Conservation (phyloP, 768 basidiomycete species). For the Boletus fagicola region DNA sequence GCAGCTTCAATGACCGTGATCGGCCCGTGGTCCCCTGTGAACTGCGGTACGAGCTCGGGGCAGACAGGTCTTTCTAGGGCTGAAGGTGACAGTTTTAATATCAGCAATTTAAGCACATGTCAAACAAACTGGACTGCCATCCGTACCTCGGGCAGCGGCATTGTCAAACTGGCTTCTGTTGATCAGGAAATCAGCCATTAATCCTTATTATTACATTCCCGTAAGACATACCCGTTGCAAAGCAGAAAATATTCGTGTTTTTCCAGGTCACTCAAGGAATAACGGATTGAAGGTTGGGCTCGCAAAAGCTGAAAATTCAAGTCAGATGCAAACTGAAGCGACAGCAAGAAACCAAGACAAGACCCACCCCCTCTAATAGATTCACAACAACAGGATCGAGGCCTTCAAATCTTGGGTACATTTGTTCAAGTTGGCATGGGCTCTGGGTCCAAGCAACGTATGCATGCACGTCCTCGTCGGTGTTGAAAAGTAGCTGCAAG, state of each 20-base stretch:
- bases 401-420: conserved; percentile 25
- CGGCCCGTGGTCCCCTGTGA: not conserved
- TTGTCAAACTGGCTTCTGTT: conserved; percentile 26
- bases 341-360: not conserved
- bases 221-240: conserved; percentile 20
- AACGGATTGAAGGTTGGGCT: conserved; percentile 14
- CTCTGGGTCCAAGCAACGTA: conserved; percentile 21
- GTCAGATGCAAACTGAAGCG: not conserved
- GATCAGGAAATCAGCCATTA: conserved; percentile 4
- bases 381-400: conserved; percentile 23
- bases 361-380: conserved; percentile 34
- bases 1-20: conserved; percentile 13
- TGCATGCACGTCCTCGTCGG: conserved; percentile 21
- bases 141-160: conserved; percentile 22
- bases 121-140: not conserved
- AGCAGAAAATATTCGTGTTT: conserved; percentile 25
- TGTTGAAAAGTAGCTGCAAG: conserved; percentile 34
- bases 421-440: conserved; percentile 2
- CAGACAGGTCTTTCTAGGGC: conserved; percentile 17
- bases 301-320: conserved; percentile 19
- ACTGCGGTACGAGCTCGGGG: conserved; percentile 23
- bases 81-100: not conserved
- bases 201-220: not conserved
- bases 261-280: conserved; percentile 21
- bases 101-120: conserved; percentile 9